These are phyloP conservation scores for Neolecta irregularis DNA, from an alignment of 1,139 yeast genomes.

Conservation along the genomic window DNA sequence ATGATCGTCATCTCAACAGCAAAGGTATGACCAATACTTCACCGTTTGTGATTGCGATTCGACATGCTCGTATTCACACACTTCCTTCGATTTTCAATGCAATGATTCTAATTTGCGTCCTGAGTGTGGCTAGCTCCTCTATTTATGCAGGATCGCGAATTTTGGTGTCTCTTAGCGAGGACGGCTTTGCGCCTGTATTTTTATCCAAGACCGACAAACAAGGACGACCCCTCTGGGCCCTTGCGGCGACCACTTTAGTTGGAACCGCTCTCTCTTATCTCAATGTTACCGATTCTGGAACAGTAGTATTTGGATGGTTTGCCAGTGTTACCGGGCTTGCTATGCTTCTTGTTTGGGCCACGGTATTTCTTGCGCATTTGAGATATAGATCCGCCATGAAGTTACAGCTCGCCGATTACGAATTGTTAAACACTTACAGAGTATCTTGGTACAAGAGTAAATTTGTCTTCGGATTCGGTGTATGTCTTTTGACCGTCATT, in stretches of 20 bases:
- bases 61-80: constrained; percentile 54
- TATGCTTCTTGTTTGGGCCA: constrained; percentile 72
- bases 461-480: too few species aligned
- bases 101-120: constrained; percentile 48
- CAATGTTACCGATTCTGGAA: constrained; percentile 56
- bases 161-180: constrained; percentile 47
- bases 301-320: constrained; percentile 21
- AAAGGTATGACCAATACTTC: constrained; percentile 48
- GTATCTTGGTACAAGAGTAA: too few species aligned
- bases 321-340: too few species aligned
- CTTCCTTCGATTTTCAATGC: constrained; percentile 61
- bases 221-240: constrained; percentile 53
- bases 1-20: constrained; percentile 40
- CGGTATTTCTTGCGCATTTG: constrained; percentile 59
- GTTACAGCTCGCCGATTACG: too few species aligned
- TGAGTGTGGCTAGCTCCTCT: constrained; percentile 73
- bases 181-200: constrained; percentile 44
- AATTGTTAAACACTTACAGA: too few species aligned
- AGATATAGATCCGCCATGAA: too few species aligned
- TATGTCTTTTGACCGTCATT: too few species aligned
- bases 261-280: constrained; percentile 55
- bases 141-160: constrained; percentile 65
- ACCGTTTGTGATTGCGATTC: constrained; percentile 51
- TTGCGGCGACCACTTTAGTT: constrained; percentile 41
- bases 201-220: constrained; percentile 37